Percentiles rank a stretch among this genome's conserved stretches.
Evolutionary conservation across 371 early-diverging fungal species (phyloP).

Genomic region (Syncephalastrum contaminatum): DNA sequence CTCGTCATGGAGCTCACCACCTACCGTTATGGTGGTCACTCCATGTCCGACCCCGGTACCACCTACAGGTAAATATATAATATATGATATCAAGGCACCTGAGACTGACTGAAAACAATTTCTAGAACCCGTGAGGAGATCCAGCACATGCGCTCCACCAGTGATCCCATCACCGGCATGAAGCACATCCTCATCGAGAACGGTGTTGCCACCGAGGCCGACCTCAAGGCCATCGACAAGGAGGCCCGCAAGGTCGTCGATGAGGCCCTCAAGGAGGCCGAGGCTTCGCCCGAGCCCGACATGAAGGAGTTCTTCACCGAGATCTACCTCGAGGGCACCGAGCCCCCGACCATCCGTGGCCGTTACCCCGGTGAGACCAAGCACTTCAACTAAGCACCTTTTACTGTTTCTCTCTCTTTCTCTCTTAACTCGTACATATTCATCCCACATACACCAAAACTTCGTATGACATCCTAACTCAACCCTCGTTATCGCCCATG

Average conservation of each 20-base stretch:
- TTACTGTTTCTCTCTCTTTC: constrained; percentile 1
- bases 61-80: constrained; percentile 54
- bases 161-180: constrained; percentile 92
- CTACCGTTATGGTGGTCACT: constrained; percentile 99
- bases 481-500: too few species aligned
- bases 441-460: too few species aligned
- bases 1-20: constrained; percentile 97
- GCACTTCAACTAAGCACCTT: constrained; percentile 27
- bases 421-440: neutral
- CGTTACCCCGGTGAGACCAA: constrained; percentile 74
- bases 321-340: constrained; percentile 80
- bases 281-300: constrained; percentile 82
- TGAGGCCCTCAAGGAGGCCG: constrained; percentile 82
- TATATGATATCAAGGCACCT: too few species aligned
- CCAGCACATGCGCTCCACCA: constrained; percentile 93
- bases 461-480: too few species aligned
- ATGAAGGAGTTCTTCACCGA: constrained; percentile 75
- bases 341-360: constrained; percentile 76
- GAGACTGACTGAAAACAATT: too few species aligned
- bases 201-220: constrained; percentile 78
- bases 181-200: constrained; percentile 77
- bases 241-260: constrained; percentile 84
- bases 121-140: constrained; percentile 94
- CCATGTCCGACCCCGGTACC: constrained; percentile 99
- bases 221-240: constrained; percentile 93